Evolutionary conservation across 768 basidiomycete species (phyloP).

Genomic region (Leccinum truebloodii): DNA sequence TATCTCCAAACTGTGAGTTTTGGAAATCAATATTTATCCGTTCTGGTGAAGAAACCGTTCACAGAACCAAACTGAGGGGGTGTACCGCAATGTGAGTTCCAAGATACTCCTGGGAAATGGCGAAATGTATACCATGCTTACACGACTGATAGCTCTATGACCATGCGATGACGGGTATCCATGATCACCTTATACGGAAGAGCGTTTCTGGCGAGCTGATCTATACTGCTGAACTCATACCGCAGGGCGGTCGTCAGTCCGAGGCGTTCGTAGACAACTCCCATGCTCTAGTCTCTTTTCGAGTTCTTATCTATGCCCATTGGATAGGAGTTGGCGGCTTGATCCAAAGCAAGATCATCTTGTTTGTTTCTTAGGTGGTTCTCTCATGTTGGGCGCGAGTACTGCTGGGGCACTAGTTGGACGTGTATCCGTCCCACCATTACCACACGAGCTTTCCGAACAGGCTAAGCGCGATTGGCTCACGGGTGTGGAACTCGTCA

Average conservation of each 20-base stretch:
- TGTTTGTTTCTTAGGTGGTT: slow-evolving; percentile 92
- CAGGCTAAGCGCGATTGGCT: slow-evolving; percentile 76
- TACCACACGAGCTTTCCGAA: slow-evolving; percentile 57
- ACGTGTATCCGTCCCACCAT: slow-evolving; percentile 68
- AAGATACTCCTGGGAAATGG: neutral
- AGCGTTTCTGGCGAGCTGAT: slow-evolving; percentile 59
- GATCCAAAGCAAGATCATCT: slow-evolving; percentile 94
- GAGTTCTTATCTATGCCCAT: slow-evolving; percentile 9
- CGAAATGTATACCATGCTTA: slow-evolving; percentile 1
- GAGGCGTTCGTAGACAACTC: slow-evolving; percentile 35
- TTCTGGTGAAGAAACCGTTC: slow-evolving; percentile 8
- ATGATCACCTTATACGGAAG: slow-evolving; percentile 67
- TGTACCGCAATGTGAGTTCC: slow-evolving; percentile 69
- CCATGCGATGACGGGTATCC: slow-evolving; percentile 80
- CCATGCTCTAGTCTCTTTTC: neutral
- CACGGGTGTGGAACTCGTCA: slow-evolving; percentile 76
- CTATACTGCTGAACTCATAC: slow-evolving; percentile 83
- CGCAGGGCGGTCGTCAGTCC: slow-evolving; percentile 42
- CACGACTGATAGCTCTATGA: slow-evolving; percentile 75
- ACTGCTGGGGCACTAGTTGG: slow-evolving; percentile 54
- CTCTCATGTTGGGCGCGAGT: slow-evolving; percentile 87
- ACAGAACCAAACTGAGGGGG: slow-evolving; percentile 69
- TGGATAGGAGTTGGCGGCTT: slow-evolving; percentile 65
- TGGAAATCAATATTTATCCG: neutral
- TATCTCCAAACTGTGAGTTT: slow-evolving; percentile 34